Evolutionary conservation across 139 green algal species (phyloP), one percentile per base, ranked within the genome.

Genomic region (Chlorella ohadii): DNA sequence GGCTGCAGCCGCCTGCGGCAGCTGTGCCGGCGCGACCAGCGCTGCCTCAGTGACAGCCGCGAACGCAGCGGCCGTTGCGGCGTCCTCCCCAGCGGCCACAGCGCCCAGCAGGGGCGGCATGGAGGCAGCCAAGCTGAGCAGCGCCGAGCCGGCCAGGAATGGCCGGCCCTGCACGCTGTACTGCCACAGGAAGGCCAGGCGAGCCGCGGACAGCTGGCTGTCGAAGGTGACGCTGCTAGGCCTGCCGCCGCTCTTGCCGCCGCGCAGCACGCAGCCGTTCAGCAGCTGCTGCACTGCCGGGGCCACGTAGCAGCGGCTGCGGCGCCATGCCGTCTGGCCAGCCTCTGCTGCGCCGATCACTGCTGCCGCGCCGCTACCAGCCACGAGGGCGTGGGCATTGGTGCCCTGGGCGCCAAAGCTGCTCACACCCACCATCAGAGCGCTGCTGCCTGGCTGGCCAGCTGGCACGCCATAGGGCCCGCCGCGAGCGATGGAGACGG

Each of bases 351-450:
- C 31, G 20, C 7, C n/a, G 33, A 68, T 57, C 9, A 27, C 57
- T 0, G 39, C 64, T 3, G 44, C 56, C 7, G 39, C 78, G 28
- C 87, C 80, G 55, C 39, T 86, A 36, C 63, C 78, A 3, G 44
- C 28, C 64, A 94, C n/a, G 57, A 94, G 34, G 19, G 86, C 91
- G 66, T 94, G 91, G 11, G 91, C 91, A 44, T 94, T 94, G 68
- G 91, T 94, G 47, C 91, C 91, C 83, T 93, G 89, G 15, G 91
- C 91, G 11, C 88, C 91, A 89, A 94, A 94, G n/a, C 89, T 92
- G 89, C 86, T 94, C 27, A 94, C 88, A 27, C 90, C 88, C 38
- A 92, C 39, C 59, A 88, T 28, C n/a, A 86, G 63, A 27, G 25
- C 39, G 2, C 63, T 23, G 61, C 57, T 23, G 61, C 57, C 41